Conservation (phyloP, 192 early-diverging fungal species). For the Physocladia obscura region DNA sequence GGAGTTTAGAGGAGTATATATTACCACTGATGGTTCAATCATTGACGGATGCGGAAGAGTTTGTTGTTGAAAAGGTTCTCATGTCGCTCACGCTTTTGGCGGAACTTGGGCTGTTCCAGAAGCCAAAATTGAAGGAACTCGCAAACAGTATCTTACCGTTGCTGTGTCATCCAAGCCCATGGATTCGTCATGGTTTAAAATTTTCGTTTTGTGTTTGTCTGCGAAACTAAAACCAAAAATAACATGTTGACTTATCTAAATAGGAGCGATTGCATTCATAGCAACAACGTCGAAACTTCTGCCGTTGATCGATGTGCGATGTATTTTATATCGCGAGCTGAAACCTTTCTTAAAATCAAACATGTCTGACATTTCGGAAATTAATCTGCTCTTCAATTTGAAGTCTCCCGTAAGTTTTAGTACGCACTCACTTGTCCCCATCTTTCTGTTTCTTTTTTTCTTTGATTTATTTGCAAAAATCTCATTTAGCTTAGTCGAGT, state of each 20-base stretch:
- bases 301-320: conserved; percentile 71
- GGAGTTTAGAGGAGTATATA: conserved; percentile 88
- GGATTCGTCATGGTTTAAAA: conserved; percentile 75
- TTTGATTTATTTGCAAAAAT: neutral
- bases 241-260: conserved; percentile 14
- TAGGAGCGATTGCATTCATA: conserved; percentile 71
- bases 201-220: neutral
- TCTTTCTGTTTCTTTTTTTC: neutral
- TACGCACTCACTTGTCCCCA: too few relatives aligned
- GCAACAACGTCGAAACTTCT: conserved; percentile 60
- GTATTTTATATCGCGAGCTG: conserved; percentile 72
- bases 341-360: conserved; percentile 68
- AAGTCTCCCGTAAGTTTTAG: conserved; percentile 62
- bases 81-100: conserved; percentile 76
- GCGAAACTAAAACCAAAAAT: conserved; percentile 3
- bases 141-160: conserved; percentile 68
- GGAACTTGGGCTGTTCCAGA: conserved; percentile 74
- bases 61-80: conserved; percentile 88
- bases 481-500: conserved; percentile 40
- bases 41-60: conserved; percentile 84
- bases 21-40: conserved; percentile 88
- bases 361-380: conserved; percentile 63
- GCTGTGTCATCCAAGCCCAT: conserved; percentile 76
- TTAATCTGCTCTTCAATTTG: conserved; percentile 61
- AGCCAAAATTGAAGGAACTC: conserved; percentile 75